Evolutionary conservation across 805 yeast genomes (phyloP), one percentile per base, ranked within the genome.

Genomic region (Teunomyces pallodes): DNA sequence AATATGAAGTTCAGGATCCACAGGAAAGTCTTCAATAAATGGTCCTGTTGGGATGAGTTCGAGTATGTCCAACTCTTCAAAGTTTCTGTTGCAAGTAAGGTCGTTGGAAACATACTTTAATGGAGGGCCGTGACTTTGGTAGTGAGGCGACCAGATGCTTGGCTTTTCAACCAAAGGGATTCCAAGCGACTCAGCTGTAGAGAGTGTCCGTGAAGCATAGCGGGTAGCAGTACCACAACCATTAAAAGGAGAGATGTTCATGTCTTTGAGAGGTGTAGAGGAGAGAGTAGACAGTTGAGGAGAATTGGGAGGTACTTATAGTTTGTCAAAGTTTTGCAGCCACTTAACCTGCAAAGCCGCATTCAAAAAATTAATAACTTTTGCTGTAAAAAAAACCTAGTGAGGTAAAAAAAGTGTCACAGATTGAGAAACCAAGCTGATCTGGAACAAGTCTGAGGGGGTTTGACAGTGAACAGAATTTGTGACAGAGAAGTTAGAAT

Each of bases 171-270:
- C 17, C 3, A 38, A 29, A 0, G 41, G 30, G 14, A 38, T 38
- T 24, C 51, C 51, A 32, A 47, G 41, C 0, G 51, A 42, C 28
- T 46, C 48, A 28, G 47, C 30, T 3, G 47, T 31, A n/a, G 26
- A 30, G 16, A 52, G 44, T 8, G 50, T 28, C 16, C 47, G 46
- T 17, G 46, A 35, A 13, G 53, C 39, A 42, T 47, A 45, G 47
- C 47, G 44, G 16, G 45, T 13, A 14, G 32, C 17, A 27, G 30
- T 16, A 16, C 44, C 30, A 13, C 27, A 26, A 28, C 24, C 28
- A 9, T 24, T 12, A 5, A 38, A 8, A n/a, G 20, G 39, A 17
- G 39, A 16, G 14, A 36, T 10, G 9, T 16, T 20, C 39, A 16
- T 36, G 26, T 3, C 10, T 24, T 20, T 20, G 24, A 20, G 24